phyloP scores from a whole-genome alignment of 441 rosid genomes.

The Euphorbia corollata region DNA sequence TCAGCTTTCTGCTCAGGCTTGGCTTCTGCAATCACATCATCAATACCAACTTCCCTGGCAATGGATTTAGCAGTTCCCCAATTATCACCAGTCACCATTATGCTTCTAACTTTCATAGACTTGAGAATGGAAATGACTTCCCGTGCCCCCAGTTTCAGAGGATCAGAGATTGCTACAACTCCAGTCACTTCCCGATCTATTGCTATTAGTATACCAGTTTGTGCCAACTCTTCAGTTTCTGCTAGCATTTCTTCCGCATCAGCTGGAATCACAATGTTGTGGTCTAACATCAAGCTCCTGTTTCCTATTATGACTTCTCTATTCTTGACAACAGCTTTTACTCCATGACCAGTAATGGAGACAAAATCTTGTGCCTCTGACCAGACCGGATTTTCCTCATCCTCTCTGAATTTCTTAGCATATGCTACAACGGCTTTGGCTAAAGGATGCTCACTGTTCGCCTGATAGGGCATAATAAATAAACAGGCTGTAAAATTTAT shows the following conservation, averaged over 20 bases:
- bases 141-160: slow-evolving; percentile 55
- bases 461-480: slow-evolving; percentile 29
- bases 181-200: slow-evolving; percentile 55
- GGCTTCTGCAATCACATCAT: slow-evolving; percentile 73
- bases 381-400: slow-evolving; percentile 70
- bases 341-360: slow-evolving; percentile 79
- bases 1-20: slow-evolving; percentile 86
- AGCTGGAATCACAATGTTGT: slow-evolving; percentile 35
- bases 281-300: slow-evolving; percentile 54
- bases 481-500: background rate
- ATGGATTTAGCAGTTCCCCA: slow-evolving; percentile 91
- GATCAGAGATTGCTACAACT: slow-evolving; percentile 70
- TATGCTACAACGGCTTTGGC: slow-evolving; percentile 80
- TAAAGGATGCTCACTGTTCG: slow-evolving; percentile 85
- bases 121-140: slow-evolving; percentile 73
- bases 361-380: slow-evolving; percentile 65
- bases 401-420: slow-evolving; percentile 65
- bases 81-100: slow-evolving; percentile 90
- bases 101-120: slow-evolving; percentile 67
- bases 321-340: slow-evolving; percentile 53
- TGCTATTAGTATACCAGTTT: slow-evolving; percentile 69
- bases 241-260: slow-evolving; percentile 65
- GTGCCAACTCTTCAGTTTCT: slow-evolving; percentile 69
- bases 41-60: slow-evolving; percentile 69
- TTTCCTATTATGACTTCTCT: slow-evolving; percentile 67